Evolutionary conservation across 73 alveolate genomes (phyloP).

Genomic region (Tetrahymena thermophila): DNA sequence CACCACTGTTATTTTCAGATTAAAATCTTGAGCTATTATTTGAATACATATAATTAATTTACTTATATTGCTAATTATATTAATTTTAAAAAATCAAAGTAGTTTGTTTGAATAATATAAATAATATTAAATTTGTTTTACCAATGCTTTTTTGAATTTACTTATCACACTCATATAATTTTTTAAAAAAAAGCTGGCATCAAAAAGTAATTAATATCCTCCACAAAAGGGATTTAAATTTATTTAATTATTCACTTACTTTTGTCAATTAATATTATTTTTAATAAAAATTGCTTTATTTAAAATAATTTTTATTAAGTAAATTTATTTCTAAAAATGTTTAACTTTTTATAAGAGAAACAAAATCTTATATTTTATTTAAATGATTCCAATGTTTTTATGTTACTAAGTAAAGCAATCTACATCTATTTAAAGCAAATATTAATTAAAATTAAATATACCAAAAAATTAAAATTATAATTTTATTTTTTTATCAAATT

Average conservation of each 20-base stretch:
- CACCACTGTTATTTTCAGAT: not conserved
- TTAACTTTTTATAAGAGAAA: too few relatives aligned
- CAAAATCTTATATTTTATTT: too few relatives aligned
- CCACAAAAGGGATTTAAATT: not conserved
- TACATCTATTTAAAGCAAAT: too few relatives aligned
- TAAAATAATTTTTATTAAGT: too few relatives aligned
- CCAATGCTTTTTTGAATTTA: not conserved
- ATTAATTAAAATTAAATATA: too few relatives aligned
- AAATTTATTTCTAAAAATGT: too few relatives aligned
- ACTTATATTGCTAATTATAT: not conserved
- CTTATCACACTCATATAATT: not conserved
- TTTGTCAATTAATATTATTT: too few relatives aligned
- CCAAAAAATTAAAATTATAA: too few relatives aligned
- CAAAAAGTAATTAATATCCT: not conserved
- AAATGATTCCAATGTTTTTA: too few relatives aligned
- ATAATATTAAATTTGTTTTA: not conserved
- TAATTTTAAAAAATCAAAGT: not conserved
- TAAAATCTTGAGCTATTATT: not conserved
- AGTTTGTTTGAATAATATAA: not conserved
- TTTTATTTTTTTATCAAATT: too few relatives aligned
- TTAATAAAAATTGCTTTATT: too few relatives aligned
- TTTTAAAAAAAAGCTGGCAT: not conserved
- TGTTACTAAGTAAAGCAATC: too few relatives aligned
- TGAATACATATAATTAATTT: not conserved
- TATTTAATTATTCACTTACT: not conserved